Evolutionary conservation across 2,329 filamentous ascomycete genomes (phyloP), one percentile per base, ranked within the genome.

Genomic region (Pyrenophora tritici-repentis): DNA sequence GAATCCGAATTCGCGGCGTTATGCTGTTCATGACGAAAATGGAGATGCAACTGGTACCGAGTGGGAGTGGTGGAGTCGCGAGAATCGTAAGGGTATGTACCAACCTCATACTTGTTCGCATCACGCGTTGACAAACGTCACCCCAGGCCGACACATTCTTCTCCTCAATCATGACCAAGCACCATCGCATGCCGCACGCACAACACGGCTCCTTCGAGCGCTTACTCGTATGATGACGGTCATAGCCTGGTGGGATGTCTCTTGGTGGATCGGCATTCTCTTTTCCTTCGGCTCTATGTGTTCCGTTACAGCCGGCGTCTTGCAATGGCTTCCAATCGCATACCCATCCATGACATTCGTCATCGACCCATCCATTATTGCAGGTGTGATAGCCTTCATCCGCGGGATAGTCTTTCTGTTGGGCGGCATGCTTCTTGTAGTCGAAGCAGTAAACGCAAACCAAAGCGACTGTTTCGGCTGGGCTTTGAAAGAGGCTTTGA

Each of bases 381-480:
- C 22, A 4, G 22, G 22, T 24, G 8, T 9, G 22, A 7, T 24
- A 7, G 22, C 6, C 22, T 24, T 24, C 8, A 8, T 37, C 14
- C 22, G 33, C 29, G 22, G 14, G 13, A 31, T 37, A 22, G n/a
- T 37, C 6, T 14, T 37, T 8, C 20, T 31, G 42, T 12, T 45
- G 12, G 42, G 42, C 5, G 42, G 42, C 22, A 26, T 37, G 20
- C 33, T 45, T 5, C 42, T 37, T 2, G 16, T 45, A 12, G 42
- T 45, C 14, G 22, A 45, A 45, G 33, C 42, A 16, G 42, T 45
- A 5, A 36, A 44, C 33, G 33, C 42, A 16, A 44, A 36, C 12
- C 33, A 44, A n/a, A 29, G 32, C 20, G 33, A 36, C 13, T 44
- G 42, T n/a, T 44, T 44, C 10, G 42, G 42, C 20, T 45, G 33